Conservation (phyloP, 2,329 filamentous ascomycete genomes). For the Hymenoscyphus repandus region DNA sequence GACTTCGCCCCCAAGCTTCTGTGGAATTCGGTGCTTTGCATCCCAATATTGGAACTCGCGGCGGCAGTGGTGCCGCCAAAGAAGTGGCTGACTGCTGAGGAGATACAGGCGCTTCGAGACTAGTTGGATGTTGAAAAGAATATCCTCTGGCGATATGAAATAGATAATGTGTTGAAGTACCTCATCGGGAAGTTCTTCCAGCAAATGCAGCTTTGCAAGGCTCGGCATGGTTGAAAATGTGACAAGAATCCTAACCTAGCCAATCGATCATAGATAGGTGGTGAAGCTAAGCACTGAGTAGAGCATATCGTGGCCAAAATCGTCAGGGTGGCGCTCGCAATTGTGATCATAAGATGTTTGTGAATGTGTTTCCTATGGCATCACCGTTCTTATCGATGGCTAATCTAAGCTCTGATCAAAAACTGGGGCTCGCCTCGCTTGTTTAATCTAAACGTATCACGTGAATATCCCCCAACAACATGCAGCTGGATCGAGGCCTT, state of each 20-base stretch:
- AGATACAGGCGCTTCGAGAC: constrained; percentile 60
- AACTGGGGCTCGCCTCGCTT: too few species aligned
- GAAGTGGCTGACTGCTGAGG: constrained; percentile 63
- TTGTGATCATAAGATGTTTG: too few species aligned
- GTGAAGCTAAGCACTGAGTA: too few species aligned
- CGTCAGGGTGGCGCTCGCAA: too few species aligned
- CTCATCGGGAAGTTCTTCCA: constrained; percentile 60
- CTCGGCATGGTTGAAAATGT: not conserved
- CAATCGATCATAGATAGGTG: too few species aligned
- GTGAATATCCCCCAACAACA: too few species aligned
- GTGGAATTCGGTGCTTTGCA: constrained; percentile 51
- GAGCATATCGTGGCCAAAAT: too few species aligned
- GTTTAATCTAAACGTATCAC: too few species aligned
- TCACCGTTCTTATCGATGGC: too few species aligned
- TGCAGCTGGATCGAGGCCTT: too few species aligned
- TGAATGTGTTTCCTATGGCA: too few species aligned
- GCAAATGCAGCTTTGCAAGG: not conserved
- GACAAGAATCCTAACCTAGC: not conserved
- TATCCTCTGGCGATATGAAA: constrained; percentile 52
- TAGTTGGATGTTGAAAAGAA: constrained; percentile 42
- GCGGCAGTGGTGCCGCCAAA: constrained; percentile 77
- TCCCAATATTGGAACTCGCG: constrained; percentile 72
- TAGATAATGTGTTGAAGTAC: constrained; percentile 74
- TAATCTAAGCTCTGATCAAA: too few species aligned
- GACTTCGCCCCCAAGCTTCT: constrained; percentile 49